phyloP scores from a whole-genome alignment of 768 basidiomycete genomes.

The Tulasnella sp. region DNA sequence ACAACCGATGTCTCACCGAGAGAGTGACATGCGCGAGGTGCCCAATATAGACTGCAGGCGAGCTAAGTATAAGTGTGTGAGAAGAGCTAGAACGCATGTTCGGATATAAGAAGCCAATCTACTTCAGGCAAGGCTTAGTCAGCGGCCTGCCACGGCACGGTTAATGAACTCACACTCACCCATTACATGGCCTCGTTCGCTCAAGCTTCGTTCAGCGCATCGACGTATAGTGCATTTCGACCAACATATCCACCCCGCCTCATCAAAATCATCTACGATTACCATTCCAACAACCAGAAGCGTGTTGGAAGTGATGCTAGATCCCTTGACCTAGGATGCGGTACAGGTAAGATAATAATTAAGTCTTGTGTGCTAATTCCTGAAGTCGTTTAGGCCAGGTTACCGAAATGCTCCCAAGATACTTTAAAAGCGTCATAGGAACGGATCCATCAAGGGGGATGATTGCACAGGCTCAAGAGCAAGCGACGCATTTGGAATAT shows the following conservation, averaged over 20 bases:
- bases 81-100: too few species aligned
- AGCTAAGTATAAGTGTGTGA: too few species aligned
- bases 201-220: slow-evolving; percentile 56
- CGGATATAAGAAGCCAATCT: too few species aligned
- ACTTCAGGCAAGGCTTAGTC: too few species aligned
- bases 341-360: slow-evolving; percentile 49
- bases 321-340: slow-evolving; percentile 73
- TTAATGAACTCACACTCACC: too few species aligned
- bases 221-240: slow-evolving; percentile 53
- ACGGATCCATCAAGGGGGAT: slow-evolving; percentile 68
- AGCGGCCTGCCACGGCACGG: too few species aligned
- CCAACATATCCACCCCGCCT: slow-evolving; percentile 63
- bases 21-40: too few species aligned
- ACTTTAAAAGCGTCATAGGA: slow-evolving; percentile 53
- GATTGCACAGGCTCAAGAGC: slow-evolving; percentile 41
- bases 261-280: slow-evolving; percentile 51
- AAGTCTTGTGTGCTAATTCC: too few species aligned
- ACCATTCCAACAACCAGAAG: slow-evolving; percentile 33
- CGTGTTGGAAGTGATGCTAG: slow-evolving; percentile 37
- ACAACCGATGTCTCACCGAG: too few species aligned
- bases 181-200: slow-evolving; percentile 63
- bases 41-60: too few species aligned
- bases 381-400: too few species aligned
- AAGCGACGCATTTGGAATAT: not conserved
- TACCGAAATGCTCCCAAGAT: slow-evolving; percentile 40